phyloP scores from a whole-genome alignment of 2,329 filamentous ascomycete genomes.

The Cladophialophora carrionii region DNA sequence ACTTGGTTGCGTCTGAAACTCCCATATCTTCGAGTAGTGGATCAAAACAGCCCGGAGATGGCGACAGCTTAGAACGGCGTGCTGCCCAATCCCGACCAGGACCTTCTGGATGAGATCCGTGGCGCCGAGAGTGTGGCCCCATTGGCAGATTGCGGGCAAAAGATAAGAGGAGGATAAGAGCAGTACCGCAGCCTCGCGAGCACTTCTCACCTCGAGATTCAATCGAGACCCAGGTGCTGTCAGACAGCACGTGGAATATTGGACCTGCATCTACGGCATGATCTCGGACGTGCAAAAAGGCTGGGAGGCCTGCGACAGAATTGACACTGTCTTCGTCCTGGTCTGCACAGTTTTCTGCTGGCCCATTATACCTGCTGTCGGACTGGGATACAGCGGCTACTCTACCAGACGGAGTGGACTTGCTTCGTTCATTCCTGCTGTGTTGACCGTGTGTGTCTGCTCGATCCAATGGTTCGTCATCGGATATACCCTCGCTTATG shows the following conservation, averaged over 20 bases:
- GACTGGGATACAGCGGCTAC: constrained; percentile 56
- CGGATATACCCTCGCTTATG: constrained; percentile 56
- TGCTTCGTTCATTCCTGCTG: constrained; percentile 54
- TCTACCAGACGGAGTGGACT: constrained; percentile 54
- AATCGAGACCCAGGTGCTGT: constrained; percentile 5
- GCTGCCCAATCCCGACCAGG: constrained; percentile 2
- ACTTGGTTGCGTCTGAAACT: constrained; percentile 1
- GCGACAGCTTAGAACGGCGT: not conserved
- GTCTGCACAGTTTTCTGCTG: constrained; percentile 58
- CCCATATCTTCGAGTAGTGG: constrained; percentile 8
- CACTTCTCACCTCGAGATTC: constrained; percentile 17
- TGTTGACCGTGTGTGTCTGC: constrained; percentile 54
- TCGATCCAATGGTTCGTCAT: constrained; percentile 57
- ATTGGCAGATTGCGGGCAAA: constrained; percentile 18
- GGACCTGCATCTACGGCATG: constrained; percentile 23
- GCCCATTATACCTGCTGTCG: constrained; percentile 58
- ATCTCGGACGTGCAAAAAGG: constrained; percentile 48
- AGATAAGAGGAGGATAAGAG: constrained; percentile 27
- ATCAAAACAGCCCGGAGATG: constrained; percentile 3
- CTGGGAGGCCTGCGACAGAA: constrained; percentile 57
- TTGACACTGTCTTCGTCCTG: constrained; percentile 57
- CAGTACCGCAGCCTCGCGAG: constrained; percentile 16
- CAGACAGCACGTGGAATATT: not conserved
- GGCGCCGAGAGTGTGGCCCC: constrained; percentile 16
- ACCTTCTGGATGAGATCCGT: constrained; percentile 4